phyloP scores from a whole-genome alignment of 2,329 filamentous ascomycete species.

The Diaporthe sp. region DNA sequence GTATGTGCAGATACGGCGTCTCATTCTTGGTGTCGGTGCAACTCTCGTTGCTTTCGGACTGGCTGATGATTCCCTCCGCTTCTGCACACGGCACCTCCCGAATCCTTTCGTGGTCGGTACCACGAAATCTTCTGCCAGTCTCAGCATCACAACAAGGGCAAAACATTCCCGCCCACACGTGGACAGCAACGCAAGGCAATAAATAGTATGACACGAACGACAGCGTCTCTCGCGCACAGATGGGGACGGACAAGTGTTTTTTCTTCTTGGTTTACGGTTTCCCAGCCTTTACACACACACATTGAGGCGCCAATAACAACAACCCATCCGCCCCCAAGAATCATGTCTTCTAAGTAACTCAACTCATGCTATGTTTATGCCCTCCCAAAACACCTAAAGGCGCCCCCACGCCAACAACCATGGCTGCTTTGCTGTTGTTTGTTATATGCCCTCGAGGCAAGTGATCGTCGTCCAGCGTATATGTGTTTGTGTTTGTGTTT shows the following conservation, averaged over 20 bases:
- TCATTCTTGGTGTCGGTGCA: background rate
- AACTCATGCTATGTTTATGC: conserved; percentile 19
- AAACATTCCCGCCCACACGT: background rate
- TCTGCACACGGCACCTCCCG: too few relatives aligned
- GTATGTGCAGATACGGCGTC: too few relatives aligned
- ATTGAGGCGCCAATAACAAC: background rate
- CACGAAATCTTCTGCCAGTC: background rate
- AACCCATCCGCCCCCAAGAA: conserved; percentile 1
- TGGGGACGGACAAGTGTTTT: background rate
- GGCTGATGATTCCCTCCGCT: background rate
- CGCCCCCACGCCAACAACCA: background rate
- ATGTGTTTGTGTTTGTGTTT: background rate
- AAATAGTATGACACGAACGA: background rate
- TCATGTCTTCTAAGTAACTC: conserved; percentile 6
- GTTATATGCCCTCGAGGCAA: background rate
- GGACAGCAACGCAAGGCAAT: background rate
- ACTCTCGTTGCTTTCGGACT: too few relatives aligned
- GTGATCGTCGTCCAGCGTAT: conserved; percentile 1
- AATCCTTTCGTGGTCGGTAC: too few relatives aligned
- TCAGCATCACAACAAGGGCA: background rate
- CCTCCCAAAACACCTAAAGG: background rate
- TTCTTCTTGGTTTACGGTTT: background rate
- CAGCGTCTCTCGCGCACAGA: too few relatives aligned
- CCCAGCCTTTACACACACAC: background rate
- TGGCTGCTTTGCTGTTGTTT: background rate